Evolutionary conservation across 169 alveolate genomes (phyloP).

Genomic region (Cystoisospora suis): DNA sequence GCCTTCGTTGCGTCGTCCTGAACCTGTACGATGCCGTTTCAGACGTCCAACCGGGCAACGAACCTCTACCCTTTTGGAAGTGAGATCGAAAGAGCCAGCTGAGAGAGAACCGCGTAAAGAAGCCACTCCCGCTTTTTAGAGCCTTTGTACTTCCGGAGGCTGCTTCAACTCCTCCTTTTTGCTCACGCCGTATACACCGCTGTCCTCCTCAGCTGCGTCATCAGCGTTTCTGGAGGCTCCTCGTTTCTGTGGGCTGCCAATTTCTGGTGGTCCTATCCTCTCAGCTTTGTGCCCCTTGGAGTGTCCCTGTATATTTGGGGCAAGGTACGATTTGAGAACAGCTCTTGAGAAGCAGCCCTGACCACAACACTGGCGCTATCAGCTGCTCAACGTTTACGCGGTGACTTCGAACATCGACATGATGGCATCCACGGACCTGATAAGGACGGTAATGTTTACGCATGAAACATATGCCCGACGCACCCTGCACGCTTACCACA

Average conservation of each 20-base stretch:
- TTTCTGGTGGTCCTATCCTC: constrained; percentile 49
- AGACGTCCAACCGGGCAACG: constrained; percentile 34
- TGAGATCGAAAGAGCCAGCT: background rate
- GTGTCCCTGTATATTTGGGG: constrained; percentile 38
- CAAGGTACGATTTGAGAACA: background rate
- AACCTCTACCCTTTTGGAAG: constrained; percentile 2
- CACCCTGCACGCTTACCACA: background rate
- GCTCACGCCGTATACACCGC: constrained; percentile 59
- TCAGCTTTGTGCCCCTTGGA: constrained; percentile 39
- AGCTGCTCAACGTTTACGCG: background rate
- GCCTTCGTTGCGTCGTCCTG: background rate
- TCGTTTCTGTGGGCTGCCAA: constrained; percentile 30
- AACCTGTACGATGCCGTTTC: background rate
- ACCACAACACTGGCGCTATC: background rate
- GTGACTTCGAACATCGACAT: background rate
- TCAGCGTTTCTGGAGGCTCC: constrained; percentile 26
- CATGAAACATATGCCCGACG: no score
- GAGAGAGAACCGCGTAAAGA: no score
- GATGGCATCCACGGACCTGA: background rate
- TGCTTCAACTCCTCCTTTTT: constrained; percentile 56
- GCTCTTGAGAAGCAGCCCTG: background rate
- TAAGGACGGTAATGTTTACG: constrained; percentile 1
- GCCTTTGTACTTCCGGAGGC: constrained; percentile 50
- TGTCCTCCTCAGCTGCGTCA: constrained; percentile 2
- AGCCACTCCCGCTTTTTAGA: background rate